These are phyloP conservation scores for Fusarium bactridioides DNA, from an alignment of 2,329 filamentous ascomycete species.

Conservation along the genomic window DNA sequence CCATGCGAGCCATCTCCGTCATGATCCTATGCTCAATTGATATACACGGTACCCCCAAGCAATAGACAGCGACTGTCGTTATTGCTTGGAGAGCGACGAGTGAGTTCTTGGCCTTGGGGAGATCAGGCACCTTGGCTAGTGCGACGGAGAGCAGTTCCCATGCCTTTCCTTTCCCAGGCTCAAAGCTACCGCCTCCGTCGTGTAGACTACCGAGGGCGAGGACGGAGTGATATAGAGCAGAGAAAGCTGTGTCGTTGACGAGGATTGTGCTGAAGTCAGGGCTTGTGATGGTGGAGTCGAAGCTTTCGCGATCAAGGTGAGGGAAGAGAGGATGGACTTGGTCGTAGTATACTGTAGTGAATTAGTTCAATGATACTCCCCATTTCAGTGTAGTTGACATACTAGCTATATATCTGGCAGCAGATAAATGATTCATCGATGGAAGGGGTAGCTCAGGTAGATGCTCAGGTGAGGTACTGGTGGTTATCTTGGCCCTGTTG, in stretches of 20 bases:
- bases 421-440: background rate
- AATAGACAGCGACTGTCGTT: conserved; percentile 18
- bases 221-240: conserved; percentile 28
- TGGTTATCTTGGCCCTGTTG: conserved; percentile 19
- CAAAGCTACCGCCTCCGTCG: conserved; percentile 28
- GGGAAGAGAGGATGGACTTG: conserved; percentile 34
- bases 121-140: conserved; percentile 6
- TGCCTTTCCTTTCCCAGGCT: conserved; percentile 31
- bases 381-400: accelerated
- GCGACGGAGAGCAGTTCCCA: conserved; percentile 33
- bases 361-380: accelerated
- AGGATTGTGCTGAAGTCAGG: background rate
- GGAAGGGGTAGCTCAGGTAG: background rate
- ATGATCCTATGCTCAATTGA: conserved; percentile 30
- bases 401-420: conserved; percentile 24
- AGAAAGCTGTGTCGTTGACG: conserved; percentile 15
- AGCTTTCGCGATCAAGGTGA: conserved; percentile 10
- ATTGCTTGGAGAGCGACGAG: conserved; percentile 31
- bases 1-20: conserved; percentile 25
- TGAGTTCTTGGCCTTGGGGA: conserved; percentile 8
- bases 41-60: conserved; percentile 20
- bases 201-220: conserved; percentile 31
- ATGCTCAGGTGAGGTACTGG: conserved; percentile 9
- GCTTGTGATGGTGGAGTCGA: conserved; percentile 10
- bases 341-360: conserved; percentile 24